Percentiles rank a stretch among this genome's conserved stretches.
Conservation (phyloP, 352 stramenopile genomes). For the Globisporangium parvum region DNA sequence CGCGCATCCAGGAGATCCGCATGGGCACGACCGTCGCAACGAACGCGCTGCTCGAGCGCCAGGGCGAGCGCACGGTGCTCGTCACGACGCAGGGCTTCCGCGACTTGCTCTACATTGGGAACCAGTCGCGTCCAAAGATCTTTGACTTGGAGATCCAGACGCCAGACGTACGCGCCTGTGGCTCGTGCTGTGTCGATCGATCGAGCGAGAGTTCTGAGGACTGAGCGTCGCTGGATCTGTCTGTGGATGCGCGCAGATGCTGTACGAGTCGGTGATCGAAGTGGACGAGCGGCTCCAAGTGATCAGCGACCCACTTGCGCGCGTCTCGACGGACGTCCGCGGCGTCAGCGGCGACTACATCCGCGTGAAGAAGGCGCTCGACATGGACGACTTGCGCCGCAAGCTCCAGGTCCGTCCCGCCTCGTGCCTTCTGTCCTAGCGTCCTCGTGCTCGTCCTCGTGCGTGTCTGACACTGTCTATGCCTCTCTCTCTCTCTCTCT, state of each 20-base stretch:
- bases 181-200: background rate
- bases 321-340: conserved; percentile 47
- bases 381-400: conserved; percentile 66
- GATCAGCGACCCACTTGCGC: conserved; percentile 59
- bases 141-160: conserved; percentile 94
- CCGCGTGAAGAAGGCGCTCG: conserved; percentile 70
- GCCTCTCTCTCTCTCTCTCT: too few species aligned
- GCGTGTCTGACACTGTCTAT: background rate
- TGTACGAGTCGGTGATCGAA: conserved; percentile 97
- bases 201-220: too few species aligned
- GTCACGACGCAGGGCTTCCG: conserved; percentile 95
- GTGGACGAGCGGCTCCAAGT: conserved; percentile 96
- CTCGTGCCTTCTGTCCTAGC: too few species aligned
- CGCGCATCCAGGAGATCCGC: conserved; percentile 92
- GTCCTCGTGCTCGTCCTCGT: background rate
- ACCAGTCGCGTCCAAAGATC: conserved; percentile 97
- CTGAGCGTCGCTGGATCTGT: background rate
- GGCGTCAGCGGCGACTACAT: conserved; percentile 90
- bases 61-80: conserved; percentile 93
- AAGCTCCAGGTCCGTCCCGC: conserved; percentile 66
- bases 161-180: conserved; percentile 45
- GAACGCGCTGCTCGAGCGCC: conserved; percentile 97
- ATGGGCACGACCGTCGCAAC: conserved; percentile 98
- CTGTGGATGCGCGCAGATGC: conserved; percentile 45
- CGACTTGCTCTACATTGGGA: conserved; percentile 97